Conservation (phyloP, 78 protist species). For the Protostelium mycophagum region DNA sequence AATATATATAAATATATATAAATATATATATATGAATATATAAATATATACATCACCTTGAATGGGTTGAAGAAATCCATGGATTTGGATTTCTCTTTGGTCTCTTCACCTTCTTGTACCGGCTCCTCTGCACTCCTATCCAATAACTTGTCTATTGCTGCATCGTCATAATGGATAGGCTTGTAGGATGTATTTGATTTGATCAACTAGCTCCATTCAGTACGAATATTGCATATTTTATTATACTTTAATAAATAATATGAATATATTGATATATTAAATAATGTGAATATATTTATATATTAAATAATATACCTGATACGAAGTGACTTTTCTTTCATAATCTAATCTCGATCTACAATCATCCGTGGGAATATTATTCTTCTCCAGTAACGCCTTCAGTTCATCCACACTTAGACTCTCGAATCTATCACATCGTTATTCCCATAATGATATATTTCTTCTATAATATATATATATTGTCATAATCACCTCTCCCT, state of each 20-base stretch:
- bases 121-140: background rate
- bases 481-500: conserved; percentile 15
- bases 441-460: background rate
- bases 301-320: background rate
- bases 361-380: background rate
- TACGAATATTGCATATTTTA: too few relatives aligned
- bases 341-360: background rate
- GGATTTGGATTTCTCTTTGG: too few relatives aligned
- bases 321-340: background rate
- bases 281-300: too few relatives aligned
- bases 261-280: too few relatives aligned
- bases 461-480: too few relatives aligned
- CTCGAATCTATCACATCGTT: background rate
- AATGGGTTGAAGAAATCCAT: background rate
- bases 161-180: background rate
- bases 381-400: background rate
- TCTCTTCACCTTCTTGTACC: background rate
- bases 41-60: too few relatives aligned
- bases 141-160: background rate
- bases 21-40: too few relatives aligned
- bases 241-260: too few relatives aligned
- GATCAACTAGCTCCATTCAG: background rate
- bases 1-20: too few relatives aligned
- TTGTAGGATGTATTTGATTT: background rate
- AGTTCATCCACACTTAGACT: background rate